Evolutionary conservation across 2,329 filamentous ascomycete genomes (phyloP), one percentile per base, ranked within the genome.

Genomic region (Trichoderma citrinoviride): DNA sequence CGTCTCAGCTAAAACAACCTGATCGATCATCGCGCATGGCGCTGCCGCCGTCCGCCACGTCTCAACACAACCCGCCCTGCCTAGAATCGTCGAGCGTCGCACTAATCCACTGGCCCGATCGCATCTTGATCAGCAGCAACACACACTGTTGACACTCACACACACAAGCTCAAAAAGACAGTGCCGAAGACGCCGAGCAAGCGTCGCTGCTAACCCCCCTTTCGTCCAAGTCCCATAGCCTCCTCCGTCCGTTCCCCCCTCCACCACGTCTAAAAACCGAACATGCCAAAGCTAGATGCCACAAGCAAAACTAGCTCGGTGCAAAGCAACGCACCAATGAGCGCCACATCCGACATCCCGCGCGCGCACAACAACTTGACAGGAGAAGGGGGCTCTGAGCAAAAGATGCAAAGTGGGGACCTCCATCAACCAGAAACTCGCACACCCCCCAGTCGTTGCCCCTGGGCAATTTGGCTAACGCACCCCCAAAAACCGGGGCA

Each of bases 381-480:
- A 46, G 14, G 49, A 52, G 52, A 52, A 41, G 29, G 3, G 33
- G 33, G 10, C n/a, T n/a, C n/a, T n/a, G n/a, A n/a, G 33, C 5
- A 1, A 7, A 29, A 37, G 12, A n/a, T n/a, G n/a, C n/a, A n/a
- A 37, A 37, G 33, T 37, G 33, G 33, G 14, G 15, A 19, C 12
- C 25, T 37, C 25, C 25, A 44, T 62, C 49, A 62, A 62, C 53
- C 58, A 54, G 19, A 37, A 37, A 37, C 33, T 40, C 33, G 58
- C 49, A 15, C 44, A 14, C 19, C 25, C 46, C 33, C 47, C 46
- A 44, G 27, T 37, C 43, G 10, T 3, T 21, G 41, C 61, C 52
- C 61, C 61, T 63, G 52, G 41, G 43, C 56, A 63, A 63, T 63
- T 63, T 55, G 41, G 52, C 61, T 63, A 56, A n/a, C 61, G n/a